Conservation (phyloP, 495 filamentous ascomycete genomes). For the Pseudomonodictys pantanalensis region DNA sequence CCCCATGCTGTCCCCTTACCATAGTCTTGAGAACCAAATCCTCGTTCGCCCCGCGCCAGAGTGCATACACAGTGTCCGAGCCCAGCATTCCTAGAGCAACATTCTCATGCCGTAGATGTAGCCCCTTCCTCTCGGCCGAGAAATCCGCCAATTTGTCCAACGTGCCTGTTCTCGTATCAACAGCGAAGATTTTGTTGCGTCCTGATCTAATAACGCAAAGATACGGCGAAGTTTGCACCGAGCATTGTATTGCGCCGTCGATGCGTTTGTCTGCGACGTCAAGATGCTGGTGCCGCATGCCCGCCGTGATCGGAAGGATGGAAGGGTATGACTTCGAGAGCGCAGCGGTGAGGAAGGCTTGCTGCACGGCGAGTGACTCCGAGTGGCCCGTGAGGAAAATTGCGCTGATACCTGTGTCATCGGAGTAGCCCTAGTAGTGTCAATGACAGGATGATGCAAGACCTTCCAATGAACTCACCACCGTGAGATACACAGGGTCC, state of each 20-base stretch:
- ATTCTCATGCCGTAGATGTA: not conserved
- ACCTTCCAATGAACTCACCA: not conserved
- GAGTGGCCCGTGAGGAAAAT: not conserved
- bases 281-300: not conserved
- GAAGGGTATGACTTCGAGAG: constrained; percentile 9
- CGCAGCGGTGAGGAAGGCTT: constrained; percentile 10
- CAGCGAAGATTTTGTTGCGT: not conserved
- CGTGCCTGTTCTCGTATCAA: not conserved
- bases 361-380: not conserved
- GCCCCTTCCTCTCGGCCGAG: not conserved
- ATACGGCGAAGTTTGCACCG: not conserved
- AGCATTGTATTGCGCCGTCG: not conserved
- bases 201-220: not conserved
- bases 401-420: constrained; percentile 5
- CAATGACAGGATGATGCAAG: not conserved
- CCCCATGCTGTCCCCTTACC: too few species aligned
- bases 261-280: not conserved
- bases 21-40: constrained; percentile 1
- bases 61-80: not conserved
- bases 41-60: not conserved
- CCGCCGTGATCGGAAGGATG: not conserved
- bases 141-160: not conserved
- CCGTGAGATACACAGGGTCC: not conserved
- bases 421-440: not conserved
- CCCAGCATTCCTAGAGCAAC: not conserved